A percentile compares a stretch with the other conserved stretches of the same genome.
Conservation (phyloP, 2,329 filamentous ascomycete species). For the Triangularia verruculosa region DNA sequence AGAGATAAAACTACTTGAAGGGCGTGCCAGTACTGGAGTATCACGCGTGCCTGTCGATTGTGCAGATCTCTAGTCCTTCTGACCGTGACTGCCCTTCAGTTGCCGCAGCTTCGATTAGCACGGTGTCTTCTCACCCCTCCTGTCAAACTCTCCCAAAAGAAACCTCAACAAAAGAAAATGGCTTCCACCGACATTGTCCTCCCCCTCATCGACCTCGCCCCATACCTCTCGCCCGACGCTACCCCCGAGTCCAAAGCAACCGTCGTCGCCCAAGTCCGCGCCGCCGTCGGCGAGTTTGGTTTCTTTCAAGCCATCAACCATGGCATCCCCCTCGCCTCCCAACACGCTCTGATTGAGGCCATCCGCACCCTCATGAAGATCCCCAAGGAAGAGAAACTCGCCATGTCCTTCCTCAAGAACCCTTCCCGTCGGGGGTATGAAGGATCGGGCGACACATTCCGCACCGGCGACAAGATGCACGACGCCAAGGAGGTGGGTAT, state of each 20-base stretch:
- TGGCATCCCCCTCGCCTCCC: slow-evolving; percentile 21
- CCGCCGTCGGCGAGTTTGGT: slow-evolving; percentile 19
- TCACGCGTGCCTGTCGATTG: too few relatives aligned
- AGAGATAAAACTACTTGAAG: too few relatives aligned
- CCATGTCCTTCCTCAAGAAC: slow-evolving; percentile 27
- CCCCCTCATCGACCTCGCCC: slow-evolving; percentile 22
- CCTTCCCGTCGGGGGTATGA: slow-evolving; percentile 30
- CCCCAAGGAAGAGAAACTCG: slow-evolving; percentile 25
- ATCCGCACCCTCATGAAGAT: slow-evolving; percentile 19
- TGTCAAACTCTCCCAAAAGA: not conserved
- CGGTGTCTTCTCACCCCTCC: too few relatives aligned
- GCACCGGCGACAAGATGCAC: slow-evolving; percentile 25
- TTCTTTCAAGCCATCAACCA: slow-evolving; percentile 29
- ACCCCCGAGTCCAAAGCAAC: slow-evolving; percentile 7
- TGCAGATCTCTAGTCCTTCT: too few relatives aligned
- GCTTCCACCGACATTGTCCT: not conserved
- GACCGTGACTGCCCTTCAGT: too few relatives aligned
- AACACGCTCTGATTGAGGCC: slow-evolving; percentile 13
- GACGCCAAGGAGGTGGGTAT: slow-evolving; percentile 29
- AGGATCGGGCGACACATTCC: slow-evolving; percentile 19
- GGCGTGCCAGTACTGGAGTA: too few relatives aligned
- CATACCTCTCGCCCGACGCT: slow-evolving; percentile 18
- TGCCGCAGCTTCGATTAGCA: too few relatives aligned
- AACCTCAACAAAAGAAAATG: not conserved
- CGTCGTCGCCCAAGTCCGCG: slow-evolving; percentile 21